Evolutionary conservation across 345 rosid species (phyloP).

Genomic region (Eucalyptus regnans): DNA sequence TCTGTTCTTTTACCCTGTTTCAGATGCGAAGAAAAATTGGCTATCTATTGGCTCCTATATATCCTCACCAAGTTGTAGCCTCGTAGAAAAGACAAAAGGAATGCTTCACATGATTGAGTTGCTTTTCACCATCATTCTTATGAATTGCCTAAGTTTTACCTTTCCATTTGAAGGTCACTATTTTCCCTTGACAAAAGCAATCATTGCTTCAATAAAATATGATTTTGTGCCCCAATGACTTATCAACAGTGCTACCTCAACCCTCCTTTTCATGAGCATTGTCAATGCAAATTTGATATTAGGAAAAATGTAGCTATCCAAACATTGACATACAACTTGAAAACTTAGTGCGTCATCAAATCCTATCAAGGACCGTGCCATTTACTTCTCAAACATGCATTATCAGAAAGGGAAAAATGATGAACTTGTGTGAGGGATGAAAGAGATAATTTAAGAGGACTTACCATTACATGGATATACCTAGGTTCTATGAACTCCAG

Average conservation of each 20-base stretch:
- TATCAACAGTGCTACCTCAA: background rate
- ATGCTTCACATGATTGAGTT: background rate
- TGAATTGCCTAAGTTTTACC: background rate
- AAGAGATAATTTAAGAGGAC: background rate
- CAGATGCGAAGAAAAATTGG: background rate
- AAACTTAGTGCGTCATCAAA: background rate
- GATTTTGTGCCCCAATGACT: background rate
- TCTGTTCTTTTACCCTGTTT: background rate
- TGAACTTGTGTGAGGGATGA: background rate
- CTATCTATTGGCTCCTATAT: background rate
- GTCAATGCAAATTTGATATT: background rate
- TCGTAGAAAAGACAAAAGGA: background rate
- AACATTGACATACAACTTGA: background rate
- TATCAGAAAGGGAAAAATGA: background rate
- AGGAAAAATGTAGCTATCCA: background rate
- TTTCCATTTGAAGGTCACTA: background rate
- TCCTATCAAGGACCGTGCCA: background rate
- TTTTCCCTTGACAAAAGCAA: background rate
- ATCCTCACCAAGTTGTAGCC: background rate
- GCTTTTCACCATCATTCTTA: background rate
- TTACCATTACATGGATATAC: constrained; percentile 80
- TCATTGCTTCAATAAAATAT: background rate
- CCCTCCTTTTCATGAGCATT: background rate
- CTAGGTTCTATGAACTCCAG: constrained; percentile 73
- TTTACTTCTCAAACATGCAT: background rate